A percentile compares a stretch with the other conserved stretches of the same genome.
Evolutionary conservation across 768 basidiomycete genomes (phyloP).

Genomic region (Kwoniella dendrophila): DNA sequence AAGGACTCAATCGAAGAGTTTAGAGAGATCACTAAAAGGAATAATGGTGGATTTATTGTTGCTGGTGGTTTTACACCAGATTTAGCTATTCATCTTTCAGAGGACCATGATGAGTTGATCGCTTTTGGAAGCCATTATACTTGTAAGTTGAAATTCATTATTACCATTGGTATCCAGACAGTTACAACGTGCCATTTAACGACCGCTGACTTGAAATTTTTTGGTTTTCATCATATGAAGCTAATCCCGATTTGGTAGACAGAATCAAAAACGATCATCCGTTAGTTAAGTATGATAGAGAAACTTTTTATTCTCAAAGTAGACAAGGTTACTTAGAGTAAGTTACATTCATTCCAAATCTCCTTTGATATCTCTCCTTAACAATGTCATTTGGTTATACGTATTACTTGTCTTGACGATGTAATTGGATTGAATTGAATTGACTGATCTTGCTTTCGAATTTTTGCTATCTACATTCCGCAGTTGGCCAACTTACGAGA

Average conservation of each 20-base stretch:
- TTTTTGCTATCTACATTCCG: no score
- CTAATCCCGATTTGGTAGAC: slow-evolving; percentile 19
- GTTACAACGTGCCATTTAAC: slow-evolving; percentile 59
- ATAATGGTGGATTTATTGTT: background rate
- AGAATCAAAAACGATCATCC: slow-evolving; percentile 17
- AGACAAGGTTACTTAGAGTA: slow-evolving; percentile 18
- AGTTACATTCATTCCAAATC: no score
- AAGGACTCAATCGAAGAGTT: slow-evolving; percentile 7
- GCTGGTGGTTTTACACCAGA: slow-evolving; percentile 17
- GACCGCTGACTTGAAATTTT: slow-evolving; percentile 56
- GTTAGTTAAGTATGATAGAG: slow-evolving; percentile 16
- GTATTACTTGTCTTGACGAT: no score
- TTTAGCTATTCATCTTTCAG: background rate
- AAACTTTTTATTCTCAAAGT: slow-evolving; percentile 17
- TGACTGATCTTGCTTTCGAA: no score
- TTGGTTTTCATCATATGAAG: no score
- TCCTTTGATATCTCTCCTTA: no score
- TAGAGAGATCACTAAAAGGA: background rate
- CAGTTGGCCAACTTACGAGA: no score
- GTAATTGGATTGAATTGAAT: no score
- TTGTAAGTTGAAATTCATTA: slow-evolving; percentile 1
- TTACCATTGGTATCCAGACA: background rate
- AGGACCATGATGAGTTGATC: slow-evolving; percentile 18
- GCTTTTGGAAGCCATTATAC: slow-evolving; percentile 19
- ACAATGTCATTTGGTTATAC: no score